Evolutionary conservation across 2,329 filamentous ascomycete species (phyloP), one percentile per base, ranked within the genome.

Genomic region (Apiospora sp.): DNA sequence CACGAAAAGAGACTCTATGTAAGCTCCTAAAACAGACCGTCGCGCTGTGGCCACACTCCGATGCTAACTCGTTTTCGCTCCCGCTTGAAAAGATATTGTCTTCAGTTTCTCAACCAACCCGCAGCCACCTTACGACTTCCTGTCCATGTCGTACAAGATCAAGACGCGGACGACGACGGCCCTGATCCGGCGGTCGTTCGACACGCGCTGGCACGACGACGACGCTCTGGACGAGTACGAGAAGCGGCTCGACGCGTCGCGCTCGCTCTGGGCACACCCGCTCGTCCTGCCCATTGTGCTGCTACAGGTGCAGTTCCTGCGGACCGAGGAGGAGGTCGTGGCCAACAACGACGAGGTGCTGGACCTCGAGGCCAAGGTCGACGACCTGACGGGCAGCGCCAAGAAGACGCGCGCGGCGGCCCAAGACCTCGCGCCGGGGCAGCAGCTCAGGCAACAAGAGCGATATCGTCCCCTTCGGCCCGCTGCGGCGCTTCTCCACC

Each of bases 151-250:
- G 5, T 86, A 86, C 76, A 80, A 82, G 71, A 75, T 86, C 48
- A 76, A 79, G 12, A 81, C 80, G 10, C 81, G 81, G 27, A 82
- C 80, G 3, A 79, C 84, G 2, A 86, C 82, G 0, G 81, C 84
- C 27, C 75, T 86, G 8, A 80, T 86, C 49, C 81, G 85, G 5
- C 84, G 86, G 68, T 86, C 84, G 0, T 85, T 83, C 75, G 82
- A 85, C 72, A 82, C 83, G 1, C 76, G 82, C 16, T 79, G 82
- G 72, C 83, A 86, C 71, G 81, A 80, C 48, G 78, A 84, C 30
- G 83, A 86, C 69, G 83, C 85, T 37, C 79, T 86, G 13, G 82
- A 85, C 72, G 84, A 86, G 73, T 86, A 86, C 73, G 85, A 86
- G 74, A 79, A 82, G 48, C 83, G 85, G 2, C 79, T 86, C 27